Percentiles rank a stretch among this genome's conserved stretches.
Evolutionary conservation across 352 stramenopile genomes (phyloP).

Genomic region (Salisapilia sapeloensis): DNA sequence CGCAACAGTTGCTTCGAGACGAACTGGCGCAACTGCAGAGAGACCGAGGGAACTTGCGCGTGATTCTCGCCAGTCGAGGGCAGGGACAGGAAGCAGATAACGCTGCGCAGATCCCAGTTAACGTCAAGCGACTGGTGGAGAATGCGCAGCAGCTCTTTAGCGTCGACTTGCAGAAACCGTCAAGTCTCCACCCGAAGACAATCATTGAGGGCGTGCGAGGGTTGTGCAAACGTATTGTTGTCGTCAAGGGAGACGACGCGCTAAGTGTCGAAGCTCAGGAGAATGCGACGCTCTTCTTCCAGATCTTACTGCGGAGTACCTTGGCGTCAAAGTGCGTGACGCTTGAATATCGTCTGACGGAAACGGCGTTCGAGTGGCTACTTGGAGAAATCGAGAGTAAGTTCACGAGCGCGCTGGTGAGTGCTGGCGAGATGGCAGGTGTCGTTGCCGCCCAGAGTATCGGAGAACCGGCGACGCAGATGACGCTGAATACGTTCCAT

Average conservation of each 20-base stretch:
- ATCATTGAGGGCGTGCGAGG: slow-evolving; percentile 86
- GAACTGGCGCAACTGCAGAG: slow-evolving; percentile 89
- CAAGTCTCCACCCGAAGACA: slow-evolving; percentile 82
- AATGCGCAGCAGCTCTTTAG: slow-evolving; percentile 92
- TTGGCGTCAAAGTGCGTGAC: slow-evolving; percentile 94
- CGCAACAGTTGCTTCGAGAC: slow-evolving; percentile 86
- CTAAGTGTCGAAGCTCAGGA: slow-evolving; percentile 93
- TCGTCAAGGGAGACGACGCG: slow-evolving; percentile 89
- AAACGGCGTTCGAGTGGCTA: slow-evolving; percentile 91
- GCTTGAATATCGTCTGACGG: slow-evolving; percentile 90
- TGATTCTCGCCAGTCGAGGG: slow-evolving; percentile 92
- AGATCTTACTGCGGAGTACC: slow-evolving; percentile 92
- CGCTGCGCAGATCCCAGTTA: slow-evolving; percentile 83
- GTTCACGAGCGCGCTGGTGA: slow-evolving; percentile 91
- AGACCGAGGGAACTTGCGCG: slow-evolving; percentile 87
- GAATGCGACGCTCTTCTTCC: slow-evolving; percentile 97
- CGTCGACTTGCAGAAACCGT: slow-evolving; percentile 87
- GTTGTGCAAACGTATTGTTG: slow-evolving; percentile 89
- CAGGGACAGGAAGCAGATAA: slow-evolving; percentile 87
- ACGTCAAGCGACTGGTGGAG: slow-evolving; percentile 90
- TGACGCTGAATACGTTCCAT: slow-evolving; percentile 99
- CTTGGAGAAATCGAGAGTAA: slow-evolving; percentile 95
- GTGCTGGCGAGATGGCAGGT: slow-evolving; percentile 96
- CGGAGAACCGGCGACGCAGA: slow-evolving; percentile 98
- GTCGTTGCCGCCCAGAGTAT: slow-evolving; percentile 98